Evolutionary conservation across 495 filamentous ascomycete genomes (phyloP).

Genomic region (Polyplosphaeria fusca): DNA sequence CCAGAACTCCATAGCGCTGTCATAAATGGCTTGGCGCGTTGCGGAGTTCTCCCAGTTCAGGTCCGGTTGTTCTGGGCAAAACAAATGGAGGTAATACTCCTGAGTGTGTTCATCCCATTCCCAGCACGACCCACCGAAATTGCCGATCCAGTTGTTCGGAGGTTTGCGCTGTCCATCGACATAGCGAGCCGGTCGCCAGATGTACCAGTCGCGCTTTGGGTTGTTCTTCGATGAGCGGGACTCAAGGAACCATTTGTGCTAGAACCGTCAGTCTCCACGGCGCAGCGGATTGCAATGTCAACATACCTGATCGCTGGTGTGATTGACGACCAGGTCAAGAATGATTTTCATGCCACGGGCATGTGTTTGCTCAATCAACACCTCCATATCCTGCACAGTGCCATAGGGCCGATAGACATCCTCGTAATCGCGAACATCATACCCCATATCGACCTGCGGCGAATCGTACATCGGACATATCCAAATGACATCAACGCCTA

Average conservation of each 20-base stretch:
- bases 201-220: slow-evolving; percentile 39
- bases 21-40: slow-evolving; percentile 33
- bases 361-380: slow-evolving; percentile 31
- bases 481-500: slow-evolving; percentile 39
- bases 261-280: background rate
- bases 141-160: slow-evolving; percentile 40
- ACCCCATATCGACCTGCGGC: slow-evolving; percentile 40
- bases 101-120: slow-evolving; percentile 34
- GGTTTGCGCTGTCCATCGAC: slow-evolving; percentile 33
- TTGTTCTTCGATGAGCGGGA: slow-evolving; percentile 33
- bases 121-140: slow-evolving; percentile 29
- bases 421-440: slow-evolving; percentile 38
- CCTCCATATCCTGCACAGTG: slow-evolving; percentile 35
- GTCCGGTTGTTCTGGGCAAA: slow-evolving; percentile 39
- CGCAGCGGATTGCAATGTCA: background rate
- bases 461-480: slow-evolving; percentile 36
- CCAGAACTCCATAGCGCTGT: slow-evolving; percentile 38
- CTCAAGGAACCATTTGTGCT: slow-evolving; percentile 37
- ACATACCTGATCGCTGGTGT: slow-evolving; percentile 31
- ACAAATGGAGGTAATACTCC: slow-evolving; percentile 41
- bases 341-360: slow-evolving; percentile 32
- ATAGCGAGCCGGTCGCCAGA: slow-evolving; percentile 36
- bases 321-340: slow-evolving; percentile 37
- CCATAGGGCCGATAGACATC: slow-evolving; percentile 35
- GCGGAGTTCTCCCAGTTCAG: slow-evolving; percentile 40